Evolutionary conservation across 352 stramenopile species (phyloP).

Genomic region (Pythium utonaiense): DNA sequence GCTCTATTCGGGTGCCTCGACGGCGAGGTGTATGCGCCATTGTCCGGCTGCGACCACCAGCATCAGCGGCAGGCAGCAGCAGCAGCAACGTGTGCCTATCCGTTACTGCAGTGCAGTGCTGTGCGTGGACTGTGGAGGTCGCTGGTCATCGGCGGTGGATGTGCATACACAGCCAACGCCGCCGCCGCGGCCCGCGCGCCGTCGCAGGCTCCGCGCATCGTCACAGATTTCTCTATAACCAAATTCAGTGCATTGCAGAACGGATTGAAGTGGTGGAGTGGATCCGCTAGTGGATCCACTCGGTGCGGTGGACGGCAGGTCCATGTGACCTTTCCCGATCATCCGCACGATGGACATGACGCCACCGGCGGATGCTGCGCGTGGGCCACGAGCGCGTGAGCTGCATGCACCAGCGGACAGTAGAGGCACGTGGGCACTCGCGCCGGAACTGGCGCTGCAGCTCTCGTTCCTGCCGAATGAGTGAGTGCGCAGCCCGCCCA

Average conservation of each 20-base stretch:
- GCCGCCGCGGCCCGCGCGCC: no score
- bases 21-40: slow-evolving; percentile 25
- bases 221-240: background rate
- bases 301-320: background rate
- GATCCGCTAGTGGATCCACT: slow-evolving; percentile 5
- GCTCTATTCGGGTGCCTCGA: background rate
- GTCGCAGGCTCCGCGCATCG: background rate
- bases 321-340: background rate
- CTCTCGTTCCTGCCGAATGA: slow-evolving; percentile 49
- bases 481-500: slow-evolving; percentile 16
- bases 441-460: slow-evolving; percentile 27
- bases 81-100: background rate
- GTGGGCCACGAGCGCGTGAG: no score
- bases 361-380: no score
- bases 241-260: background rate
- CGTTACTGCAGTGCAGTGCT: no score
- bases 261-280: slow-evolving; percentile 4
- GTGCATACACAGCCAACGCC: background rate
- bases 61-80: background rate
- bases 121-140: no score
- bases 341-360: background rate
- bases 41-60: slow-evolving; percentile 2
- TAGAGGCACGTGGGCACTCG: slow-evolving; percentile 8
- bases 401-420: background rate
- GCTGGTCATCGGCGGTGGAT: no score